Base-by-base conservation (phyloP, 208 protist genomes). In the Wallacemonas sp. region DNA sequence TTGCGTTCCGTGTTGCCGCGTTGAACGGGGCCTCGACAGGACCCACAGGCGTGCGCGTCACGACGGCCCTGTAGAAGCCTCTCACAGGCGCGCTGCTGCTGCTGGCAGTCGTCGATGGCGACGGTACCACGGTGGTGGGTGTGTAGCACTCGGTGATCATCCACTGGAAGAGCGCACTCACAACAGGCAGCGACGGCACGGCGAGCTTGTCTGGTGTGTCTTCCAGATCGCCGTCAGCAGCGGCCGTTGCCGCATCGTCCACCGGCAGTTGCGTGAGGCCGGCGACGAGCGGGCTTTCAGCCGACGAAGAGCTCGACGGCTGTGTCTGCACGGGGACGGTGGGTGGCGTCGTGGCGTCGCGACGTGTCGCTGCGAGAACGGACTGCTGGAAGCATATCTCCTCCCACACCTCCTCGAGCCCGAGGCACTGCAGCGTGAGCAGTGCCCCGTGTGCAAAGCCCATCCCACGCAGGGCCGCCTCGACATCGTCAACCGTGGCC, bases 351-450 rank as follows among this genome's bases (percentile, higher is more conserved):
- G 41, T 14, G 41, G 6, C 62, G 19, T 2, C 8, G 14, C 8
- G 4, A 23, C n/a, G 33, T 19, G 44, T 16, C 16, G n/a, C 33
- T 17, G 52, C 46, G 12, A 46, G 33, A 8, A 29, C 23, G 26
- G 38, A 49, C 26, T 70, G 55, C 54, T 63, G 43, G 2, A 52
- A 47, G 33, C 65, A 61, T 21, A 61, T 52, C 32, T 63, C 65
- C 43, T 43, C 38, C 65, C 55, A 61, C 21, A 63, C 55, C 52
- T 33, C 41, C 26, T 32, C 39, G 29, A 63, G 27, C 16, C 55
- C 55, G n/a, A 63, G 11, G 27, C n/a, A 43, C 30, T 63, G 65
- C 38, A 39, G 32, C 2, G 65, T 63, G 8, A 63, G 14, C 27
- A 63, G 30, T 23, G 55, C 32, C 16, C 65, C 55, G 24, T 63